A percentile compares a stretch with the other conserved stretches of the same genome.
These are phyloP conservation scores for Uromyces viciae-fabae DNA, from an alignment of 1,284 basidiomycete genomes.

Conservation along the genomic window DNA sequence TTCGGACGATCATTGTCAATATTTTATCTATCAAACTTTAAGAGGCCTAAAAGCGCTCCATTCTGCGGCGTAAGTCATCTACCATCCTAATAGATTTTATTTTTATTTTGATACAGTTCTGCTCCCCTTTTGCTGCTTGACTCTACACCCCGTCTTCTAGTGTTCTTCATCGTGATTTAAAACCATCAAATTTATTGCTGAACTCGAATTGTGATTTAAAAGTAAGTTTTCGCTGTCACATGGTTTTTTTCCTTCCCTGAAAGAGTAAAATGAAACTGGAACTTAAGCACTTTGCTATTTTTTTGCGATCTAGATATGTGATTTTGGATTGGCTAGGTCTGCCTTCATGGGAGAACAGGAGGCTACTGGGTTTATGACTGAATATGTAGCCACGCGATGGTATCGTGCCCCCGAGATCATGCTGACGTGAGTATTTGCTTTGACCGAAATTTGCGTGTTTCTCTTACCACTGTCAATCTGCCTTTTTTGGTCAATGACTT, in stretches of 20 bases:
- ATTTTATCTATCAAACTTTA: conserved; percentile 73
- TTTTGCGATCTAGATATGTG: conserved; percentile 60
- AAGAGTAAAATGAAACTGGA: background rate
- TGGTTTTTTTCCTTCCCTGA: background rate
- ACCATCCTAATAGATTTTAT: background rate
- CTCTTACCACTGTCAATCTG: background rate
- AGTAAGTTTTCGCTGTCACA: conserved; percentile 1
- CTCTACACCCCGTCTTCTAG: background rate
- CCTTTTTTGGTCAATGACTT: background rate
- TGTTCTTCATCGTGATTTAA: conserved; percentile 43
- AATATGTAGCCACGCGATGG: conserved; percentile 66
- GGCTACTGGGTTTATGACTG: conserved; percentile 54
- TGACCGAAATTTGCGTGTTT: background rate
- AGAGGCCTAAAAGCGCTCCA: conserved; percentile 54
- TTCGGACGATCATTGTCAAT: conserved; percentile 79
- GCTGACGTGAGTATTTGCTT: conserved; percentile 58
- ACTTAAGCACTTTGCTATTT: background rate
- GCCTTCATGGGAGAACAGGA: conserved; percentile 53
- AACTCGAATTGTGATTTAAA: conserved; percentile 46
- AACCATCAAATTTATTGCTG: conserved; percentile 42
- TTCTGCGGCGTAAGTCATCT: conserved; percentile 31
- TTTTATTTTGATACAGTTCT: background rate
- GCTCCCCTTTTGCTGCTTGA: too few relatives aligned
- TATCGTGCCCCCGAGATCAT: conserved; percentile 95
- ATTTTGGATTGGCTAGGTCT: conserved; percentile 54